Conservation (phyloP, 345 rosid genomes). For the Gossypium arboreum region DNA sequence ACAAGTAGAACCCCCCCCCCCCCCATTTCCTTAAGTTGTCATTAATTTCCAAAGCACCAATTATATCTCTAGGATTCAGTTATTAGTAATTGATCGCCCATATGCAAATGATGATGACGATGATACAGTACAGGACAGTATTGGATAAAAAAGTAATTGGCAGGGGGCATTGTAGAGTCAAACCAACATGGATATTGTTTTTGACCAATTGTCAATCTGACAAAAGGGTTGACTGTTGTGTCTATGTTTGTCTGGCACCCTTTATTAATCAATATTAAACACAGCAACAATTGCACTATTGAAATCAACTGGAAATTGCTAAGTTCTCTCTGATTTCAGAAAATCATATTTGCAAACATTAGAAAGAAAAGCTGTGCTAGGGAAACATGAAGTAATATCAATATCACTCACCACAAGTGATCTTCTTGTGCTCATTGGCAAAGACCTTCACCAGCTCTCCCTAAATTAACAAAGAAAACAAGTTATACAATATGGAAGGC, state of each 20-base stretch:
- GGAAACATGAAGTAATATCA: neutral
- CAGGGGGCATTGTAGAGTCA: neutral
- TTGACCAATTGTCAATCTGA: neutral
- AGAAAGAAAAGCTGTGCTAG: neutral
- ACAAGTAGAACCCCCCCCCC: neutral
- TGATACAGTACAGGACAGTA: neutral
- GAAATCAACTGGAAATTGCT: conserved; percentile 4
- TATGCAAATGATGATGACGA: neutral
- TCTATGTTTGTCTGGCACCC: neutral
- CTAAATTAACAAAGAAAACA: conserved; percentile 41
- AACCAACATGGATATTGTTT: neutral
- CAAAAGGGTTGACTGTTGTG: conserved; percentile 1
- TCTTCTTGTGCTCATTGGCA: conserved; percentile 88
- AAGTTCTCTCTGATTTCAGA: neutral
- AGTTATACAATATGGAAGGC: conserved; percentile 9
- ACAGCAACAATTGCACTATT: neutral
- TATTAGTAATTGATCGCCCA: neutral
- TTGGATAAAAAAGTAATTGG: neutral
- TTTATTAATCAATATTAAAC: neutral
- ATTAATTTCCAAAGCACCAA: neutral
- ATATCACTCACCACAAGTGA: conserved; percentile 64
- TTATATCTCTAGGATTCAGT: neutral
- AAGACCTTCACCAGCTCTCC: conserved; percentile 96
- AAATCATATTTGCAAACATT: neutral
- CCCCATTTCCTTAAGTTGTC: neutral